Percentiles rank a stretch among this genome's conserved stretches.
Evolutionary conservation across 306 rosid species (phyloP).

Genomic region (Cicer chorassanicum): DNA sequence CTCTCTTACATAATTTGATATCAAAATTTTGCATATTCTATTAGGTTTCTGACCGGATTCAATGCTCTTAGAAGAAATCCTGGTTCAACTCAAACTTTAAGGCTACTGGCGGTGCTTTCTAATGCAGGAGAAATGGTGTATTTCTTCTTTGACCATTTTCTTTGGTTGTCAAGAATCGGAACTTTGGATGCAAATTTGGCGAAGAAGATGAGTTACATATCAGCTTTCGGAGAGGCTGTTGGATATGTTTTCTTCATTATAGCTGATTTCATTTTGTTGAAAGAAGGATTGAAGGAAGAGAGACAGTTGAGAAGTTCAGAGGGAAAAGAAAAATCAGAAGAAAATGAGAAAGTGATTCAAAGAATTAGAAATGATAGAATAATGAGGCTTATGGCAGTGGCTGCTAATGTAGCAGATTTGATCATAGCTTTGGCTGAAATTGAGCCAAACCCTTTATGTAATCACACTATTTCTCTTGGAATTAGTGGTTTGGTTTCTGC

Average conservation of each 20-base stretch:
- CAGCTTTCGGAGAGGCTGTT: constrained; percentile 91
- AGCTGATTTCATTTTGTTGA: constrained; percentile 65
- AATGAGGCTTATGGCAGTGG: constrained; percentile 87
- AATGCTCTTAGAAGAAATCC: constrained; percentile 73
- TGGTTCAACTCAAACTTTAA: constrained; percentile 55
- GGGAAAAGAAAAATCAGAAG: constrained; percentile 42
- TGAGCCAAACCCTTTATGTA: constrained; percentile 89
- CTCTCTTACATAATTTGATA: no score
- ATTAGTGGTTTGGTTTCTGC: constrained; percentile 98
- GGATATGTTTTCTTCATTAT: constrained; percentile 86
- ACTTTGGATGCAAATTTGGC: constrained; percentile 69
- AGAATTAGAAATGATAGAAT: constrained; percentile 79
- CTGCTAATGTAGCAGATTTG: constrained; percentile 94
- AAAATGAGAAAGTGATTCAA: constrained; percentile 45
- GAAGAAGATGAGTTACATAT: constrained; percentile 66
- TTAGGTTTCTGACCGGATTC: constrained; percentile 72
- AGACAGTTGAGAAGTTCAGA: constrained; percentile 45
- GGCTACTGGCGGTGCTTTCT: constrained; percentile 66
- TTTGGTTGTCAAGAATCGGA: constrained; percentile 87
- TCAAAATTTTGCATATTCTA: no score
- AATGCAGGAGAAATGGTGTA: constrained; percentile 93
- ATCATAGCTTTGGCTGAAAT: constrained; percentile 82
- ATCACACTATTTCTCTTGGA: constrained; percentile 81
- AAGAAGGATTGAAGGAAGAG: constrained; percentile 67
- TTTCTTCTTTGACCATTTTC: constrained; percentile 93